These are phyloP conservation scores for Calonectria pseudoturangicola DNA, from an alignment of 2,329 filamentous ascomycete species.

Conservation along the genomic window DNA sequence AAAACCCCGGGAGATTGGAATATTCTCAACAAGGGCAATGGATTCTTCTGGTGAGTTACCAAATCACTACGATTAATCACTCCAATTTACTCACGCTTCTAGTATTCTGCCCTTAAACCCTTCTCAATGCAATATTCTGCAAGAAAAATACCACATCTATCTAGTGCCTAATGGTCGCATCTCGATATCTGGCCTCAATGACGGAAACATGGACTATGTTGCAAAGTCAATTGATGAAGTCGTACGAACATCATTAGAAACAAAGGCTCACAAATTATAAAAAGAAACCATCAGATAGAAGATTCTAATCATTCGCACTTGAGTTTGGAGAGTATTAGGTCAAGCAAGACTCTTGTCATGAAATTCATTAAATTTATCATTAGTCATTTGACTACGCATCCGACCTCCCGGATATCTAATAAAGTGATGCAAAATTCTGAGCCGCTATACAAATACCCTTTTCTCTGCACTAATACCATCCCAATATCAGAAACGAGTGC, in stretches of 20 bases:
- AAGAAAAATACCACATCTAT: neutral
- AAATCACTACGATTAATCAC: neutral
- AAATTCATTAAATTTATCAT: too few relatives aligned
- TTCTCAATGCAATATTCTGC: neutral
- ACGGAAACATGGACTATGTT: neutral
- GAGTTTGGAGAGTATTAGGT: too few relatives aligned
- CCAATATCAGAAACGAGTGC: neutral
- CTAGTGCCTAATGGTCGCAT: neutral
- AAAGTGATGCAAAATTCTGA: too few relatives aligned
- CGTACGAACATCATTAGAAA: neutral
- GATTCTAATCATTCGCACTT: too few relatives aligned
- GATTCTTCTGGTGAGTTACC: neutral
- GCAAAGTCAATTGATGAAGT: neutral
- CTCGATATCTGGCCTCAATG: neutral
- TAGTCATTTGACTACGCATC: too few relatives aligned
- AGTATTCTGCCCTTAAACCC: neutral
- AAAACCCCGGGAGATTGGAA: constrained; percentile 2
- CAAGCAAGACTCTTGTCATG: too few relatives aligned
- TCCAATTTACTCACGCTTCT: neutral
- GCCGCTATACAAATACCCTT: too few relatives aligned
- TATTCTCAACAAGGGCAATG: neutral
- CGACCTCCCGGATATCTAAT: too few relatives aligned
- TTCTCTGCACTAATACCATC: too few relatives aligned
- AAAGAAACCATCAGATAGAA: too few relatives aligned
- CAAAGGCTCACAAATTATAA: neutral